Base-by-base conservation (phyloP, 441 rosid species). In the Euphorbia celastroides region DNA sequence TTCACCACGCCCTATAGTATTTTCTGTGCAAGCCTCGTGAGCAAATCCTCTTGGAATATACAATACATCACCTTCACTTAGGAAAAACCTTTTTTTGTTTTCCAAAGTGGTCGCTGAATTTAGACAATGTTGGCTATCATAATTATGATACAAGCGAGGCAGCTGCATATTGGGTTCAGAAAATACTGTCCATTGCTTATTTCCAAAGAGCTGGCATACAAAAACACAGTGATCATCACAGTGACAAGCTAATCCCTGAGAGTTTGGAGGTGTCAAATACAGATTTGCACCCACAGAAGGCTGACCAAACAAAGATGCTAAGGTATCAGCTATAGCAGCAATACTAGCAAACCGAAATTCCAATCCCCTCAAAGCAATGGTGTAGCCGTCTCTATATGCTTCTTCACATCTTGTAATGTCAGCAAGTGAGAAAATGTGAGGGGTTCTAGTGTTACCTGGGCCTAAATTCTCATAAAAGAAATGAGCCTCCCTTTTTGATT, bases 221-320 rank as follows among this genome's bases (percentile, higher is more conserved):
- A 84, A 84, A 27, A 84, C 87, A 56, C 89, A 84, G 64, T 86
- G 86, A 62, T 86, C 88, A 60, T 86, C 92, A 17, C 64, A 78
- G 65, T 84, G 89, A 65, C 66, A 26, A 70, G 87, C 86, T 76
- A 83, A 79, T 27, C 89, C 92, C 52, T 83, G 89, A 66, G 92
- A 83, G 60, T 79, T 80, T 60, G 80, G 82, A 5, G 89, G 89
- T 48, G 92, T 86, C 75, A 84, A 57, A 80, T 86, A 84, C 17
- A 86, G 64, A 76, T 84, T 84, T 68, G 86, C 87, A 62, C 92
- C 92, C 32, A 79, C 81, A 48, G 88, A 84, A 28, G 88, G 91
- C 68, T 82, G 91, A 68, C 91, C 91, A 70, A 86, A 84, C 71
- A 86, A 58, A 65, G 82, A 80, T 46, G 88, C 91, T 66, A 86